These are phyloP conservation scores for Amylocystis lapponica DNA, from an alignment of 768 basidiomycete genomes.

Conservation along the genomic window DNA sequence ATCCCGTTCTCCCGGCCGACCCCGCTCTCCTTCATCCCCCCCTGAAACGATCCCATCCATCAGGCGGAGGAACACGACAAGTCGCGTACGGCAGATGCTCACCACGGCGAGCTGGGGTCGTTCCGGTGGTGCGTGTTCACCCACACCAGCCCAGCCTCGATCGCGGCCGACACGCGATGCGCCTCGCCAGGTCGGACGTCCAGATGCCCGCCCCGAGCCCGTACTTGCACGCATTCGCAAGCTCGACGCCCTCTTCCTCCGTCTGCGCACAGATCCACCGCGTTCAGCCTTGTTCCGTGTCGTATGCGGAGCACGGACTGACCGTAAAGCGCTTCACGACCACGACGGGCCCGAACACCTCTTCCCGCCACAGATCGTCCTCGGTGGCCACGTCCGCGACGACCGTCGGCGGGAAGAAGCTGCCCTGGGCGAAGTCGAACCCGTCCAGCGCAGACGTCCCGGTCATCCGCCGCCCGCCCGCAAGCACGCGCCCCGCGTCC, in stretches of 20 bases:
- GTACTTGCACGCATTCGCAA: conserved; percentile 76
- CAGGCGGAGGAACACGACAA: background rate
- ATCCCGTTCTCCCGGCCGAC: conserved; percentile 83
- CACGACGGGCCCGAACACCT: conserved; percentile 84
- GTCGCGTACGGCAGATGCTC: conserved; percentile 14
- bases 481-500: conserved; percentile 41
- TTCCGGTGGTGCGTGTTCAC: conserved; percentile 88
- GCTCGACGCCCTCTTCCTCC: conserved; percentile 56
- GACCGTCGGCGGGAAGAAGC: conserved; percentile 79
- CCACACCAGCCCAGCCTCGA: conserved; percentile 80
- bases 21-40: conserved; percentile 87
- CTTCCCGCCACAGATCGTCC: conserved; percentile 75
- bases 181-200: conserved; percentile 70
- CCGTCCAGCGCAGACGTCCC: conserved; percentile 61
- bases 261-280: conserved; percentile 30
- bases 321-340: conserved; percentile 53
- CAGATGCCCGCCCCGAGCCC: conserved; percentile 79
- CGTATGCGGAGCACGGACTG: conserved; percentile 11
- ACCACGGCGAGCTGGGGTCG: conserved; percentile 88
- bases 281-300: background rate
- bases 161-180: conserved; percentile 62
- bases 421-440: conserved; percentile 64
- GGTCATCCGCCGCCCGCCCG: conserved; percentile 62
- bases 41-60: conserved; percentile 38
- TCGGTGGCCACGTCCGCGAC: conserved; percentile 49